phyloP scores from a whole-genome alignment of 345 rosid species.

The Excoecaria agallocha region DNA sequence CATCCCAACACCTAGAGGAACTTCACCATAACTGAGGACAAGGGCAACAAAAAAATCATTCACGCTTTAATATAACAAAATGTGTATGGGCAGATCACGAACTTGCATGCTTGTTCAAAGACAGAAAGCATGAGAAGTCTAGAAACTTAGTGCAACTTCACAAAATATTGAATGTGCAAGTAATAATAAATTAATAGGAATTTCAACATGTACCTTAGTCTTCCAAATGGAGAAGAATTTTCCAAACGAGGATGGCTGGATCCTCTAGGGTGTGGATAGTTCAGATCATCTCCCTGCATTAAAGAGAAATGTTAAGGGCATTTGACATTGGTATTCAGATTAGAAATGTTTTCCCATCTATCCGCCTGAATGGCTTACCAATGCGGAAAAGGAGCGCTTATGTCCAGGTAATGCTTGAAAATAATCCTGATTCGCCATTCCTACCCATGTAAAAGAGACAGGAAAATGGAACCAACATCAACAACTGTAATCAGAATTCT shows the following conservation, averaged over 20 bases:
- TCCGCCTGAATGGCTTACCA: constrained; percentile 6
- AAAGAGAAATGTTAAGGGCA: background rate
- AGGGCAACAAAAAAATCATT: background rate
- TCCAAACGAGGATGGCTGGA: constrained; percentile 6
- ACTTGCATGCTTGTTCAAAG: background rate
- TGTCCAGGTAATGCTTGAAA: constrained; percentile 8
- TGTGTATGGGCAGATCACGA: no score
- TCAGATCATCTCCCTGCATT: constrained; percentile 23
- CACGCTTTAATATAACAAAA: background rate
- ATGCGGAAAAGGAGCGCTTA: constrained; percentile 20
- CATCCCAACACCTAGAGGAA: constrained; percentile 15
- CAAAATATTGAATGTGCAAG: background rate
- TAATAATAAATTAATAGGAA: background rate
- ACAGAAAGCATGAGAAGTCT: background rate
- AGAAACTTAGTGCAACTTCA: background rate
- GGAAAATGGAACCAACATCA: background rate
- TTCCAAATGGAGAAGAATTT: constrained; percentile 21
- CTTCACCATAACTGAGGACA: background rate
- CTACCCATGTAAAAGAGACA: background rate
- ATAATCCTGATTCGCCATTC: background rate
- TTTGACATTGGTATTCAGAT: background rate
- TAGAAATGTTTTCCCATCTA: background rate
- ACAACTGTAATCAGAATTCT: background rate
- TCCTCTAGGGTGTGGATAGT: constrained; percentile 21
- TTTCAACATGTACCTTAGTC: constrained; percentile 16